Base-by-base conservation (phyloP, 2,329 filamentous ascomycete species). In the Fonsecaea pugnacius region DNA sequence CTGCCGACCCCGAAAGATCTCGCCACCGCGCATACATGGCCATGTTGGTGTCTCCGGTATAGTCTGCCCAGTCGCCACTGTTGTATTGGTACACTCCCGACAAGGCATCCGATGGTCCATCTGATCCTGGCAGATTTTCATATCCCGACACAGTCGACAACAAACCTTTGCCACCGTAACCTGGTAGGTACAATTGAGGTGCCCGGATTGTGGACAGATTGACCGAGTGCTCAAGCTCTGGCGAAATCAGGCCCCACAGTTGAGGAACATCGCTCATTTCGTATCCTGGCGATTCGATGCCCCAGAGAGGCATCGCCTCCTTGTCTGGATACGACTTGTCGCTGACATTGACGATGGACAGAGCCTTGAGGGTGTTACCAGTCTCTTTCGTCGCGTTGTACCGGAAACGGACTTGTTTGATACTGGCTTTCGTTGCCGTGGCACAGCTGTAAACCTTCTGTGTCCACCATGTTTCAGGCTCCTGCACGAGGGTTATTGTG, bases 361-460 rank as follows among this genome's bases (percentile, higher is more conserved):
- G 70, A 2, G 72, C 72, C 9, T 71, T 68, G 0, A 83, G 64
- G 6, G 70, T 73, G 12, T 73, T 68, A 0, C 78, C 80, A 2
- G 76, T 48, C 24, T 16, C 10, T 32, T 46, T n/a, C 3, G 68
- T 69, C 14, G 51, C 77, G 65, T 83, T 83, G 67, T 73, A 76
- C 1, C 70, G 66, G 65, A 84, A 82, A 0, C 71, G 70, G 6
- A 81, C 79, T 0, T 76, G 79, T 66, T 83, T 83, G 62, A 84
- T 74, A 1, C 74, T 76, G 2, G 81, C 80, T 55, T 77, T 77
- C 3, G 78, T 66, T 0, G 78, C 70, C 0, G 75, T 76, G 1
- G 80, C 79, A 65, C 82, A 84, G 0, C 74, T 73, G 63, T 82
- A 82, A 0, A 83, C 62, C 0, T 79, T 76, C 4, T 76, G 70